phyloP scores from a whole-genome alignment of 2,329 filamentous ascomycete species.

The Pezizomycotina sp. region DNA sequence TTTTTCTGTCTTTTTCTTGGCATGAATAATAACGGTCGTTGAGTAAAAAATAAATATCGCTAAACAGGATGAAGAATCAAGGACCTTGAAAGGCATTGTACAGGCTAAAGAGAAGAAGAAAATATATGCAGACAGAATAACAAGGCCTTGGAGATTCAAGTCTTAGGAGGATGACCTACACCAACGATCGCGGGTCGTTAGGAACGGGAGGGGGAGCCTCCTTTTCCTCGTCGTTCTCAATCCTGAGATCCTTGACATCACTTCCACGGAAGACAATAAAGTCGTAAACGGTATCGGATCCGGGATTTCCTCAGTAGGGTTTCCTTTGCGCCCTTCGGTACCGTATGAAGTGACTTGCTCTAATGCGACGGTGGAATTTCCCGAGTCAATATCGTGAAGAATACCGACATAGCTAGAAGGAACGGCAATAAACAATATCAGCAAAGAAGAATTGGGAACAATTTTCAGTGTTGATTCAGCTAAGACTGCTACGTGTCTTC shows the following conservation, averaged over 20 bases:
- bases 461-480: too few relatives aligned
- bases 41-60: conserved; percentile 7
- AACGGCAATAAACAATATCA: conserved; percentile 9
- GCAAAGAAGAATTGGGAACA: too few relatives aligned
- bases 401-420: conserved; percentile 73
- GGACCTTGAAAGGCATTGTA: too few relatives aligned
- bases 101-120: conserved; percentile 2
- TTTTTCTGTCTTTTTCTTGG: too few relatives aligned
- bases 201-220: conserved; percentile 64
- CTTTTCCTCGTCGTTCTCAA: conserved; percentile 62
- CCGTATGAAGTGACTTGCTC: conserved; percentile 92
- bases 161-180: conserved; percentile 46
- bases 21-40: too few relatives aligned
- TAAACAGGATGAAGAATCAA: conserved; percentile 2
- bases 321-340: conserved; percentile 72
- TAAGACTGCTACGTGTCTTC: too few relatives aligned
- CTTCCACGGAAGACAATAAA: conserved; percentile 97
- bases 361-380: conserved; percentile 87
- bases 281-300: conserved; percentile 82
- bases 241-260: conserved; percentile 93
- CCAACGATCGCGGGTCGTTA: conserved; percentile 88
- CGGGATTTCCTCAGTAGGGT: conserved; percentile 64
- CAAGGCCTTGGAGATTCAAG: conserved; percentile 4
- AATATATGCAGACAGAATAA: background rate
- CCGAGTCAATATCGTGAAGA: conserved; percentile 94